Conservation (phyloP, 345 rosid species). For the Citrus cavaleriei region DNA sequence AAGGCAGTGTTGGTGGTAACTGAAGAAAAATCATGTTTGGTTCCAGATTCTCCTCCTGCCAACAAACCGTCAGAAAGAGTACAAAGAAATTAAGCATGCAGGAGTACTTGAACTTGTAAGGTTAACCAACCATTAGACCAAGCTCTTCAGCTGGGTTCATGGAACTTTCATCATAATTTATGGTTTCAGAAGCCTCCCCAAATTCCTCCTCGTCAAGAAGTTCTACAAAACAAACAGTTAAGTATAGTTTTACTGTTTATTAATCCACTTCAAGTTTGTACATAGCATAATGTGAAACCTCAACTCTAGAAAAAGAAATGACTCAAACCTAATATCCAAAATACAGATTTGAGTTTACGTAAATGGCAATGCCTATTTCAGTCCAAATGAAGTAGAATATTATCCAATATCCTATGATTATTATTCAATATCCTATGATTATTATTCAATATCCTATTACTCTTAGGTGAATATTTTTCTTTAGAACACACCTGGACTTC, state of each 20-base stretch:
- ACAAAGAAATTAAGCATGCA: conserved; percentile 6
- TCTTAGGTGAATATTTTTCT: not conserved
- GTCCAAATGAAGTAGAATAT: not conserved
- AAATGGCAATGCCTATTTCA: not conserved
- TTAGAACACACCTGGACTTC: conserved; percentile 64
- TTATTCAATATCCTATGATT: not conserved
- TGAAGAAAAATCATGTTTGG: conserved; percentile 59
- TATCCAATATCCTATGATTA: not conserved
- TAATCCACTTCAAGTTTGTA: not conserved
- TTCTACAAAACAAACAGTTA: conserved; percentile 39
- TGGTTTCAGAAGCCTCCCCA: conserved; percentile 30
- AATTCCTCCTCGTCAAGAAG: conserved; percentile 74
- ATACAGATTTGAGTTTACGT: not conserved
- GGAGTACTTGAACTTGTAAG: conserved; percentile 6
- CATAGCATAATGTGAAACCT: not conserved
- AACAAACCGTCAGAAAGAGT: conserved; percentile 16
- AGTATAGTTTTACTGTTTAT: not conserved
- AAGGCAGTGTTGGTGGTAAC: conserved; percentile 62
- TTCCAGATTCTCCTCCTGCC: conserved; percentile 65
- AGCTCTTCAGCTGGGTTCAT: conserved; percentile 46
- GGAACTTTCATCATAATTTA: conserved; percentile 41
- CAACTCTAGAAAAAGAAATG: not conserved
- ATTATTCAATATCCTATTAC: not conserved
- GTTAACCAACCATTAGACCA: conserved; percentile 51
- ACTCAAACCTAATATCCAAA: not conserved